Base-by-base conservation (phyloP, 1,284 basidiomycete genomes). In the Boletus sp. region DNA sequence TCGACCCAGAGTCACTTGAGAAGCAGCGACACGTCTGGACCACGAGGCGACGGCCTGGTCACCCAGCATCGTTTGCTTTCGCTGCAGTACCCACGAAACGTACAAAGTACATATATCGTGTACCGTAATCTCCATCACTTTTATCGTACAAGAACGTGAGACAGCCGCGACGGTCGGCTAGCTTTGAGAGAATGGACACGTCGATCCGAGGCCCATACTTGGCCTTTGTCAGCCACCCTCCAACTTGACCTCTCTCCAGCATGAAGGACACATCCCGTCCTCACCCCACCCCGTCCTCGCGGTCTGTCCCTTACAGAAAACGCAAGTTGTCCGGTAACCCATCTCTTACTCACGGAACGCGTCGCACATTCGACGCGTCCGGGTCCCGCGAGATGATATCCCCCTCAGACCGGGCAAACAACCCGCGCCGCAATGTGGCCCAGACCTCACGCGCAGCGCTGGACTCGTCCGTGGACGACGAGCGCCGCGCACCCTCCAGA, bases 181-280 rank as follows among this genome's bases (percentile, higher is more conserved):
- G 33, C 30, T 23, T 40, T 37, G 38, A 27, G 30, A 41, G 45
- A 52, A 50, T 16, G 14, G 9, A 17, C 7, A 29, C 22, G 5
- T 39, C 19, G 39, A 41, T 34, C 43, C 52, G 51, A 49, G 47
- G 51, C 42, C 30, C 10, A 10, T 27, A 40, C 19, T 22, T 30
- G 27, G 39, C 17, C 32, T 52, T 58, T 48, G 42, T 55, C 53
- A 57, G 49, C 56, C 56, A 54, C 60, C 13, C 5, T 16, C 43
- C 19, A 33, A 27, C 45, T 51, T 47, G 38, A 19, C 37, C 12
- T 25, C 48, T 39, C 34, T 14, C 55, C 46, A 48, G 23, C 60
- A 61, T 65, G 59, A 61, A 59, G 54, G 62, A 52, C 53, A 42
- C 44, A n/a, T 46, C 56, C 13, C 58, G 58, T 57, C 53, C 51